Base-by-base conservation (phyloP, 768 basidiomycete genomes). In the Boletus reticulatus region DNA sequence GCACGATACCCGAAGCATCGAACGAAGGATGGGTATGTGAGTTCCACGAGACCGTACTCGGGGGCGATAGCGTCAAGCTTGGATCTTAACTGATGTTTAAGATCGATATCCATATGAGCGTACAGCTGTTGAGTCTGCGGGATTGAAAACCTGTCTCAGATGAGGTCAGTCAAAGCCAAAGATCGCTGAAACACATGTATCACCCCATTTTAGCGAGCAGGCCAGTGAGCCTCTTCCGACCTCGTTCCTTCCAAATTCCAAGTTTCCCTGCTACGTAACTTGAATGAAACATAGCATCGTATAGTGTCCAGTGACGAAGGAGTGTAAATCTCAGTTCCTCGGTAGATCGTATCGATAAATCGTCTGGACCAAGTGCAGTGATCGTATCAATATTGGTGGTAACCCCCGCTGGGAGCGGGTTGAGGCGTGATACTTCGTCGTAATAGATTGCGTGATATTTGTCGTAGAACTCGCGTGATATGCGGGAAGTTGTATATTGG, bases 151-250 rank as follows among this genome's bases (percentile, higher is more conserved):
- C 96, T 98, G 56, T 5, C 60, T 54, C 66, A 34, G n/a, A 51
- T 46, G 49, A 55, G 55, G 48, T 64, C 43, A 63, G 48, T 48
- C 20, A 29, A 53, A 32, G 16, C 32, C 11, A 46, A 31, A 17
- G 20, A 36, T 45, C 47, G 24, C 43, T 41, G 48, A 53, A 54
- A 48, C 44, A 14, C 32, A 14, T 36, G 37, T 50, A 80, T 59
- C 69, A 98, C 94, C 97, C 97, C 93, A 99, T 99, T 78, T 98
- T 98, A 16, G 97, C 97, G 22, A 99, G 76, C 48, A 99, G 75
- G 9, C 96, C 97, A 1, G 88, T 92, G 52, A 99, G 74, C 60
- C 86, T 82, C 70, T 94, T 95, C 57, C 90, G 80, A 20, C 97
- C 97, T 52, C 85, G 82, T 70, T 98, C 96, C 67, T 90, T 94